phyloP scores from a whole-genome alignment of 441 rosid species.

The Macaranga tanarius region DNA sequence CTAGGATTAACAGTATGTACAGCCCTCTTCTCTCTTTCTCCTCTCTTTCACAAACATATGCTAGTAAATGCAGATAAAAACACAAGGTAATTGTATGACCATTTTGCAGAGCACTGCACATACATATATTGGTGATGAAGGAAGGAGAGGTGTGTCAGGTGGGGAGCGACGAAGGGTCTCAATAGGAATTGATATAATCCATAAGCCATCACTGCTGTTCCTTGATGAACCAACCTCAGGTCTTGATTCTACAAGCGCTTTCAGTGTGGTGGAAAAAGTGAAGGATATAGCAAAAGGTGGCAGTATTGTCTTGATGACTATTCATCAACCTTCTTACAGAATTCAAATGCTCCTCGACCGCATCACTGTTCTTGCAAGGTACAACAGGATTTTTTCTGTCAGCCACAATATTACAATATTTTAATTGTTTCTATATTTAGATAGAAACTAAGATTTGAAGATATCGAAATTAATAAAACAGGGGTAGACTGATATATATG shows the following conservation, averaged over 20 bases:
- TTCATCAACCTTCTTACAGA: slow-evolving; percentile 82
- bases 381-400: not conserved
- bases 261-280: slow-evolving; percentile 74
- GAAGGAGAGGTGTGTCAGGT: slow-evolving; percentile 81
- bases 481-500: slow-evolving; percentile 59
- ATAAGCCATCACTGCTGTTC: slow-evolving; percentile 70
- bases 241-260: slow-evolving; percentile 78
- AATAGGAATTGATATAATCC: slow-evolving; percentile 77
- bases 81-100: no score
- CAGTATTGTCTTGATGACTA: slow-evolving; percentile 78
- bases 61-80: no score
- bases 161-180: slow-evolving; percentile 81
- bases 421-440: not conserved
- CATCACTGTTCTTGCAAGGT: slow-evolving; percentile 68
- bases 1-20: slow-evolving; percentile 50
- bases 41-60: no score
- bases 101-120: slow-evolving; percentile 47
- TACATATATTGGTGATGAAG: slow-evolving; percentile 74
- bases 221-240: slow-evolving; percentile 92
- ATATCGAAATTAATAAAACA: slow-evolving; percentile 20
- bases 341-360: slow-evolving; percentile 71
- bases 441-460: not conserved
- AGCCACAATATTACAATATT: no score
- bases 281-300: slow-evolving; percentile 72
- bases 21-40: no score